Evolutionary conservation across 345 rosid species (phyloP), one percentile per base, ranked within the genome.

Genomic region (Odontarrhena argentea): DNA sequence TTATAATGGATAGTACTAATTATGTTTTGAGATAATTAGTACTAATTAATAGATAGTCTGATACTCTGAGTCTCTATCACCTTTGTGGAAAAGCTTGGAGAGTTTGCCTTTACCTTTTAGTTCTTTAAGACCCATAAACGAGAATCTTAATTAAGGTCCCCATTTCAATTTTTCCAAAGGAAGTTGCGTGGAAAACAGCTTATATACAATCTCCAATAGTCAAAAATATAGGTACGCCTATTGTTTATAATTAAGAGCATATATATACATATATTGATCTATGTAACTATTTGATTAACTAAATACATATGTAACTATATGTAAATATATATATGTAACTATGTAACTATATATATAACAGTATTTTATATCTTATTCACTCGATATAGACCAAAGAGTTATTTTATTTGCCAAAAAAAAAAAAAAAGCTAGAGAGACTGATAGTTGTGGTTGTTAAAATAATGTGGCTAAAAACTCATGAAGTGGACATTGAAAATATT

Each of bases 121-220:
- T 60, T 74, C 67, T 74, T 74, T 52, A 67, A 46, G 73, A 61
- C 73, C 72, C 73, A 54, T 60, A 9, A 46, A 74, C 47, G 47
- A 67, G 77, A 74, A 74, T 74, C 73, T 74, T 74, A 67, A 44
- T 30, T n/a, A 59, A 66, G 68, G 68, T 67, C 76, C 76, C 65
- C 66, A 8, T 65, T 65, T 57, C 61, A 58, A 1, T 3, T 67
- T 67, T 18, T 60, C 53, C 55, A 52, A 42, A 59, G 3, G 55
- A 26, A 66, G 15, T 66, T 66, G 62, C 43, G 60, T 53, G 51
- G 67, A 66, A 74, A 67, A 18, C 44, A 41, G 41, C 55, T 52
- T 56, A 37, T 28, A 58, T 38, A 41, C 4, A 15, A 32, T 26
- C 15, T 50, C 11, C 64, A 55, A 10, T 14, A 36, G 42, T 25